phyloP scores from a whole-genome alignment of 164 flowering plant genomes.

The Kalanchoe fedtschenkoi region DNA sequence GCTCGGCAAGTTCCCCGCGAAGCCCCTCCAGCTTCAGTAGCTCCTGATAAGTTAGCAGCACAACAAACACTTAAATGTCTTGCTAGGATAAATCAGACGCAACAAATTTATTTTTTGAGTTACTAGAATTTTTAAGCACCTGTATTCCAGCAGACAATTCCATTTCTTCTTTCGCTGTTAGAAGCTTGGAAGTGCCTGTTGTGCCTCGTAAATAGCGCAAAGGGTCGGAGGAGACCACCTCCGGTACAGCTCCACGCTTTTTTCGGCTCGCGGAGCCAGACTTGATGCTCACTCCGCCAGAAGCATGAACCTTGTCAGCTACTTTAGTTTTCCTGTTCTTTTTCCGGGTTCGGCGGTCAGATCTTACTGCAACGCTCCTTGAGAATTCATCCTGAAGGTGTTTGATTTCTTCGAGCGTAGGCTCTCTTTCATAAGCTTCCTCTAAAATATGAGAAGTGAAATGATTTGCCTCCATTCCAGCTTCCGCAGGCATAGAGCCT shows the following conservation, averaged over 20 bases:
- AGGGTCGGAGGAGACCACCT: slow-evolving; percentile 64
- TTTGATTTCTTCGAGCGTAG: slow-evolving; percentile 41
- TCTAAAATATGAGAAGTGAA: neutral
- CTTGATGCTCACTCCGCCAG: slow-evolving; percentile 31
- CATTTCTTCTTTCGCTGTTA: slow-evolving; percentile 61
- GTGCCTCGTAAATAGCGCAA: slow-evolving; percentile 61
- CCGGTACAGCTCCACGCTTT: slow-evolving; percentile 48
- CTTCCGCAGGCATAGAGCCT: slow-evolving; percentile 20
- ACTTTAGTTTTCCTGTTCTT: slow-evolving; percentile 59
- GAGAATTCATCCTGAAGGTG: slow-evolving; percentile 38
- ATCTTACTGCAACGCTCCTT: slow-evolving; percentile 48
- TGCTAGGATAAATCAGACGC: neutral
- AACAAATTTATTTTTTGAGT: neutral
- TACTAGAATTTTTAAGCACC: slow-evolving; percentile 23
- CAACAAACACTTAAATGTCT: neutral
- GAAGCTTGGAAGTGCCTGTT: slow-evolving; percentile 58
- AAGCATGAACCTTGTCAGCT: slow-evolving; percentile 45
- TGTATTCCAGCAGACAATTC: slow-evolving; percentile 78
- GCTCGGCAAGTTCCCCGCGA: slow-evolving; percentile 45
- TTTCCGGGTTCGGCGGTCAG: slow-evolving; percentile 62
- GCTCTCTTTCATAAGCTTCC: slow-evolving; percentile 33
- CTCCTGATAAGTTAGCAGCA: slow-evolving; percentile 30
- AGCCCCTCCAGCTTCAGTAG: slow-evolving; percentile 71
- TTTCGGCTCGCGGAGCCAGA: slow-evolving; percentile 42
- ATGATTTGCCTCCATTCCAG: slow-evolving; percentile 13